Evolutionary conservation across 179 eudicot species (phyloP).

Genomic region (Vitellaria paradoxa): DNA sequence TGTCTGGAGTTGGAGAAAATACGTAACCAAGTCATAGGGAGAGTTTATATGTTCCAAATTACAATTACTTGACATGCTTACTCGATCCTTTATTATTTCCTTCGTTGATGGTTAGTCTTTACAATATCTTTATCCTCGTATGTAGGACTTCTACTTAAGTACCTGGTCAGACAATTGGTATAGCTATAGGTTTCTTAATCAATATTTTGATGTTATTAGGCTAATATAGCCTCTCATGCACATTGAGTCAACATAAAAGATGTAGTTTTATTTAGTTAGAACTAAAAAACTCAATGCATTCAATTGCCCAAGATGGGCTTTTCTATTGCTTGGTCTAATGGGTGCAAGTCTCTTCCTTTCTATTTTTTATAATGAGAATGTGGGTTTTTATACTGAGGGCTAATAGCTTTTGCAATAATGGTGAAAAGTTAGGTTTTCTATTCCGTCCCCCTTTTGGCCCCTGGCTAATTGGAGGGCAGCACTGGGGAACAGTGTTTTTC

Average conservation of each 20-base stretch:
- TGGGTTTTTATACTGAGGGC: background rate
- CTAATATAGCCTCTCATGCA: background rate
- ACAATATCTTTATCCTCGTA: background rate
- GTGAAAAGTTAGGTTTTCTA: background rate
- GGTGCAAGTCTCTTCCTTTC: background rate
- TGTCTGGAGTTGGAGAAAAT: background rate
- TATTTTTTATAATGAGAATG: background rate
- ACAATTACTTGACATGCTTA: background rate
- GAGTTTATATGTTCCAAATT: background rate
- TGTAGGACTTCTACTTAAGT: background rate
- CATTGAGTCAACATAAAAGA: background rate
- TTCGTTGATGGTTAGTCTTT: background rate
- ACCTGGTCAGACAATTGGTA: background rate
- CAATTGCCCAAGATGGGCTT: background rate
- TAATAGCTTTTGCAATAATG: background rate
- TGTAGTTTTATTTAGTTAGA: background rate
- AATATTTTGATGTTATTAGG: background rate
- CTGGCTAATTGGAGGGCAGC: background rate
- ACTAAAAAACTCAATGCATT: background rate
- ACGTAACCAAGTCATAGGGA: background rate
- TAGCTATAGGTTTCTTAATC: background rate
- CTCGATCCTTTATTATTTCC: background rate
- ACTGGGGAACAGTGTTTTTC: background rate
- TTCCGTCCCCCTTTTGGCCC: background rate
- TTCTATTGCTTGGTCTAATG: background rate